Evolutionary conservation across 768 basidiomycete genomes (phyloP), one percentile per base, ranked within the genome.

Genomic region (Cystobasidium ongulense): DNA sequence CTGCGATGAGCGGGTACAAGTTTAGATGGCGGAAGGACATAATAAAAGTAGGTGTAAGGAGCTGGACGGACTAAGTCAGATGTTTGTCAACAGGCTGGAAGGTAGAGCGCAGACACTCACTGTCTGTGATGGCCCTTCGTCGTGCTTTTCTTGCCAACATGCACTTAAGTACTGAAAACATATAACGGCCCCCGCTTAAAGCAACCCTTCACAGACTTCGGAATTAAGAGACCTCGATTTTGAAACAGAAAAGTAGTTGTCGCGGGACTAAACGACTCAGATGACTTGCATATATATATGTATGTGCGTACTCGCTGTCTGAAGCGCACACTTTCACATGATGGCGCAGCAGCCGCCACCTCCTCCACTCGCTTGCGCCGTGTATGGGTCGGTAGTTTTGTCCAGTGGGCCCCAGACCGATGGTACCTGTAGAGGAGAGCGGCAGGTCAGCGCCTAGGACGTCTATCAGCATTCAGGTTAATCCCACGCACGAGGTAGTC

Each of bases 351-450:
- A 82, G 11, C 73, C 74, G 1, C n/a, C n/a, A n/a, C 70, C 76
- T 23, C 74, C 74, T 13, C 82, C 85, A 78, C 86, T 79, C 63
- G 84, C 82, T 80, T 87, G 87, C 67, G 89, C 90, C 29, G 89
- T 89, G 79, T 92, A 98, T 61, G 95, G 95, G 80, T 99, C 95
- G 74, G 95, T 91, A 52, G 87, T 87, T 80, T 90, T 90, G 76
- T 87, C 87, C n/a, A 95, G 88, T 27, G 91, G 89, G 11, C 96
- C 96, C 96, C 96, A 99, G 0, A 99, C 91, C 23, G 90, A 92
- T 29, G 94, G 93, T 62, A 95, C 89, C 90, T 93, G 79, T 27
- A 43, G 17, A 27, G 27, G 21, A n/a, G 59, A 53, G 39, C 71
- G 36, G 18, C 33, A 3, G 7, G 31, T 31, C 38, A 64, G 33